Evolutionary conservation across 441 rosid genomes (phyloP).

Genomic region (Jatropha podagrica): DNA sequence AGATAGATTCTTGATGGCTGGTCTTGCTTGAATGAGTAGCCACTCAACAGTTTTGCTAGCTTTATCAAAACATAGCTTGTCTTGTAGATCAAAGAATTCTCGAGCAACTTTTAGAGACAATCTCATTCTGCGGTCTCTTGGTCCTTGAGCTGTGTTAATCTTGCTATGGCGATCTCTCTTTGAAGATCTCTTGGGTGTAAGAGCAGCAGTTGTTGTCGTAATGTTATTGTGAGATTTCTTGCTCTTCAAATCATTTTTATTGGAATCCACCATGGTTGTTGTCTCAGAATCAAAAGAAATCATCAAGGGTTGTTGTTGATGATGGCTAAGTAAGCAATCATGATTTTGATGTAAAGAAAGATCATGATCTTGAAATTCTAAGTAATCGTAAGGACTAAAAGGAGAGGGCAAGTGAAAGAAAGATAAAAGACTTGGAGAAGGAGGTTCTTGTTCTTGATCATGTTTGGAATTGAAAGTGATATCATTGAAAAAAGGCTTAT

Average conservation of each 20-base stretch:
- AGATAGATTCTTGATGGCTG: constrained; percentile 55
- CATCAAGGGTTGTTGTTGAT: constrained; percentile 25
- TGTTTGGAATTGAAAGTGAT: constrained; percentile 29
- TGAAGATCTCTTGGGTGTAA: constrained; percentile 39
- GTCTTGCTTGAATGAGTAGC: constrained; percentile 60
- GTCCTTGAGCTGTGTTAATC: constrained; percentile 84
- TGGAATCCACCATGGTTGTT: constrained; percentile 32
- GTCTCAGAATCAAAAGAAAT: constrained; percentile 21
- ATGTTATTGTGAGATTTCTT: constrained; percentile 1
- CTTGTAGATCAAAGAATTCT: constrained; percentile 79
- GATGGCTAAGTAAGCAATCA: constrained; percentile 25
- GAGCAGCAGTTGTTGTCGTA: not conserved
- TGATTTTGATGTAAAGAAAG: constrained; percentile 32
- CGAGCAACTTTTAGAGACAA: constrained; percentile 78
- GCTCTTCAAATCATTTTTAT: constrained; percentile 19
- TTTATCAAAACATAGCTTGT: constrained; percentile 77
- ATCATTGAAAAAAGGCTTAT: constrained; percentile 44
- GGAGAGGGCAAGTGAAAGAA: constrained; percentile 51
- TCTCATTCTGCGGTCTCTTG: constrained; percentile 87
- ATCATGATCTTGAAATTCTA: constrained; percentile 28
- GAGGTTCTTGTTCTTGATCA: constrained; percentile 21
- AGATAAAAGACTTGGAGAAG: constrained; percentile 22
- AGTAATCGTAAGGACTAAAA: constrained; percentile 28
- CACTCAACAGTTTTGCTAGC: constrained; percentile 94
- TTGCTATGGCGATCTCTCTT: constrained; percentile 88